These are phyloP conservation scores for Scytalidium sp. DNA, from an alignment of 2,329 filamentous ascomycete genomes.

Conservation along the genomic window DNA sequence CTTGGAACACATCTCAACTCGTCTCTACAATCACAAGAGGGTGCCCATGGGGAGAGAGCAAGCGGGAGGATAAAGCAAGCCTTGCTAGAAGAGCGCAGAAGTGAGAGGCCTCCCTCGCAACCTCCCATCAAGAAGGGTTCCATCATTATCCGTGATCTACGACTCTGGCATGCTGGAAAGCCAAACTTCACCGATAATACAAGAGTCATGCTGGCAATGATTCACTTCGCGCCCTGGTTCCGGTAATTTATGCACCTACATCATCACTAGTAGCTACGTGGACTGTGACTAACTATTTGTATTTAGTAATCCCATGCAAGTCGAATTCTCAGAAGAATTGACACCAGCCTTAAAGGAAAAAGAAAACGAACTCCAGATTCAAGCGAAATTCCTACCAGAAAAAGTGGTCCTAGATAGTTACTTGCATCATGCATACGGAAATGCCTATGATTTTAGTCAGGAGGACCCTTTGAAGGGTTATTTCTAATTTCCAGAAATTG, in stretches of 20 bases:
- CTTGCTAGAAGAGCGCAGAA: slow-evolving; percentile 33
- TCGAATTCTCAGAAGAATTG: slow-evolving; percentile 51
- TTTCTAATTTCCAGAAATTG: background rate
- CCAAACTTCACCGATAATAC: slow-evolving; percentile 48
- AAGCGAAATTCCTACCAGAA: slow-evolving; percentile 44
- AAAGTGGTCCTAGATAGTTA: slow-evolving; percentile 44
- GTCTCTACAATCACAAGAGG: slow-evolving; percentile 8
- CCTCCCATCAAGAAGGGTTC: slow-evolving; percentile 50
- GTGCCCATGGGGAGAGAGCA: slow-evolving; percentile 48
- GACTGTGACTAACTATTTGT: background rate
- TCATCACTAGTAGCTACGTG: background rate
- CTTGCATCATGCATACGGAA: slow-evolving; percentile 55
- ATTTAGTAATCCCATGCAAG: slow-evolving; percentile 51
- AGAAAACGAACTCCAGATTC: slow-evolving; percentile 42
- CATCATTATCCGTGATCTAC: slow-evolving; percentile 54
- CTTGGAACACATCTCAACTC: slow-evolving; percentile 29
- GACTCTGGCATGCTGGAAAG: slow-evolving; percentile 62
- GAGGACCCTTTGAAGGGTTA: slow-evolving; percentile 8
- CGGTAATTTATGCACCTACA: slow-evolving; percentile 3
- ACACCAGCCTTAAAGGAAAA: slow-evolving; percentile 39
- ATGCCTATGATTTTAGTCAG: slow-evolving; percentile 61
- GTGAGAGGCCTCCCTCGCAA: slow-evolving; percentile 40
- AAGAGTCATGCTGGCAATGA: slow-evolving; percentile 56
- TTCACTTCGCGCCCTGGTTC: slow-evolving; percentile 21
- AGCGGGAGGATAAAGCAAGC: slow-evolving; percentile 47